A percentile compares a stretch with the other conserved stretches of the same genome.
phyloP scores from a whole-genome alignment of 1,284 basidiomycete species.

The Rhodotorula sp. region DNA sequence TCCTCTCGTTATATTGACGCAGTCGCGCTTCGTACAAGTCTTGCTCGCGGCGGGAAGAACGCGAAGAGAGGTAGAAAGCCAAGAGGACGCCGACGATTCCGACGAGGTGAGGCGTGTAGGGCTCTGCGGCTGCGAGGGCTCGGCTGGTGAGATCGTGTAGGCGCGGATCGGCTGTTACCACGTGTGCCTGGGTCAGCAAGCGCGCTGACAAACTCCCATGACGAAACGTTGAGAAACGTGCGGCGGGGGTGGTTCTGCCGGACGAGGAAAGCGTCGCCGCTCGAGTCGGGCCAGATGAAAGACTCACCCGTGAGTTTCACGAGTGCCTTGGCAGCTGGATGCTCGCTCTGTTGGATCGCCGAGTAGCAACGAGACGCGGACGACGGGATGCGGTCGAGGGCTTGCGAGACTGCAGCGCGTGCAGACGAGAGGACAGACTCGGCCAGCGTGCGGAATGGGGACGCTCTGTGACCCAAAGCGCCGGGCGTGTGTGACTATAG shows the following conservation, averaged over 20 bases:
- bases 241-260: not conserved
- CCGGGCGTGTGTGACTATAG: too few species aligned
- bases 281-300: too few species aligned
- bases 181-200: not conserved
- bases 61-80: constrained; percentile 1
- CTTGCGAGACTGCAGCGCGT: not conserved
- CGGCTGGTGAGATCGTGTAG: not conserved
- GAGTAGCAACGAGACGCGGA: not conserved
- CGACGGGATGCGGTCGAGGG: not conserved
- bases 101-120: constrained; percentile 4
- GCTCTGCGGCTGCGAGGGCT: not conserved
- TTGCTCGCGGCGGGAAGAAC: not conserved
- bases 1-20: not conserved
- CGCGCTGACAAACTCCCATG: not conserved
- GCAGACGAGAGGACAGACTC: constrained; percentile 1
- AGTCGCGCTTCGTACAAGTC: not conserved
- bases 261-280: too few species aligned
- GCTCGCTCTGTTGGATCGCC: constrained; percentile 9
- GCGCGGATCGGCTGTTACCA: not conserved
- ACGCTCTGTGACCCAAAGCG: too few species aligned
- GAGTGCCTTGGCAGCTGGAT: constrained; percentile 2
- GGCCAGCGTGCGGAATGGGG: not conserved
- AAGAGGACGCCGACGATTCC: constrained; percentile 11
- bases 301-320: constrained; percentile 3
- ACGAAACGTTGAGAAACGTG: not conserved